Conservation (phyloP, 2,329 filamentous ascomycete genomes). For the Neoascochyta sp. region DNA sequence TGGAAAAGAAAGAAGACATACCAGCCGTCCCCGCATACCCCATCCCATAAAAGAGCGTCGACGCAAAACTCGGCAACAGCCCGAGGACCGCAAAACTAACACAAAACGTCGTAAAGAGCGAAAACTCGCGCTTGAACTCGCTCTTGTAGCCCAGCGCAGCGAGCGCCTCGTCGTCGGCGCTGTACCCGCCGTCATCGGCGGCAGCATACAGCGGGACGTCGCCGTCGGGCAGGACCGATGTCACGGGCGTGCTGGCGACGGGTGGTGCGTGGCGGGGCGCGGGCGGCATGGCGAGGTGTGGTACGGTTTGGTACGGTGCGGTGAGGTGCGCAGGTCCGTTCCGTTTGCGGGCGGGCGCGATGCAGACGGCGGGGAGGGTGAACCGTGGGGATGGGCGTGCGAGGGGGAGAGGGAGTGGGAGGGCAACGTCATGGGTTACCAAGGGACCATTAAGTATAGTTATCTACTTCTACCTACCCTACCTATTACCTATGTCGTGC, state of each 20-base stretch:
- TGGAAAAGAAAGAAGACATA: conserved; percentile 14
- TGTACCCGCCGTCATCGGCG: conserved; percentile 46
- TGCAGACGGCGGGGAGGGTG: too few relatives aligned
- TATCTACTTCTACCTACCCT: too few relatives aligned
- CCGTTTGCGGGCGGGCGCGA: too few relatives aligned
- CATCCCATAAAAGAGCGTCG: conserved; percentile 68
- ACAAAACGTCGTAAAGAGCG: conserved; percentile 69
- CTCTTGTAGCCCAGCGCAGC: conserved; percentile 61
- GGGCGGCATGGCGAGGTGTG: neutral
- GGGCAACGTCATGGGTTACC: too few relatives aligned
- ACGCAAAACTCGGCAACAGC: conserved; percentile 66
- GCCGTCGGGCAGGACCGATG: conserved; percentile 49
- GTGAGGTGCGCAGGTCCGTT: too few relatives aligned
- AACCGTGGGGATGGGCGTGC: too few relatives aligned
- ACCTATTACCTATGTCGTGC: too few relatives aligned
- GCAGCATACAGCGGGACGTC: conserved; percentile 48
- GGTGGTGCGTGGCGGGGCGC: conserved; percentile 2
- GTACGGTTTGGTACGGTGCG: too few relatives aligned
- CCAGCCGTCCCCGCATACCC: conserved; percentile 46
- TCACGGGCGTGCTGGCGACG: conserved; percentile 51
- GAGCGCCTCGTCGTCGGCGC: conserved; percentile 58
- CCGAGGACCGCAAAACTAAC: conserved; percentile 71
- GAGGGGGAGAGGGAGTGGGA: too few relatives aligned
- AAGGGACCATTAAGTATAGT: too few relatives aligned
- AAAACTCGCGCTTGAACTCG: conserved; percentile 68